These are phyloP conservation scores for Fonsecaea multimorphosa DNA, from an alignment of 2,329 filamentous ascomycete species.

Conservation along the genomic window DNA sequence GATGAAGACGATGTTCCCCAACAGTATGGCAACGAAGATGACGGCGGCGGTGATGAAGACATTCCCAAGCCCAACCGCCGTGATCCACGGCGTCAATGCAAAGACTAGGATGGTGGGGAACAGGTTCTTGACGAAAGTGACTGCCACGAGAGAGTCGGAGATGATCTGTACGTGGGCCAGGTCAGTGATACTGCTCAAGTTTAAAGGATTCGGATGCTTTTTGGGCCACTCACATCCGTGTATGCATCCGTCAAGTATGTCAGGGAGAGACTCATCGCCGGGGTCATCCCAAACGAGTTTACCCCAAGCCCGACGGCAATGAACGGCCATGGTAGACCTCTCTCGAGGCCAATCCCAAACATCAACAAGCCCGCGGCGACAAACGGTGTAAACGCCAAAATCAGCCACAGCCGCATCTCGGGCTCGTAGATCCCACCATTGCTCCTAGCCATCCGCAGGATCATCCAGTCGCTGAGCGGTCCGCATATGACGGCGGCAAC, in stretches of 20 bases:
- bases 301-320: conserved; percentile 38
- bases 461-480: conserved; percentile 47
- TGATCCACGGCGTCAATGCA: conserved; percentile 51
- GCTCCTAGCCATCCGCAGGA: conserved; percentile 50
- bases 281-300: conserved; percentile 30
- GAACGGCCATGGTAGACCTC: conserved; percentile 40
- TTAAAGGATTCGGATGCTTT: not conserved
- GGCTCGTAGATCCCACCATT: conserved; percentile 58
- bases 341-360: conserved; percentile 48
- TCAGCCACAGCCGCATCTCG: conserved; percentile 54
- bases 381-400: conserved; percentile 34
- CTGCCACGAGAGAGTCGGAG: conserved; percentile 53
- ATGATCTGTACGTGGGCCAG: conserved; percentile 47
- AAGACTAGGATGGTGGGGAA: conserved; percentile 55
- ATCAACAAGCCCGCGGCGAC: conserved; percentile 47
- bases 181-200: conserved; percentile 1
- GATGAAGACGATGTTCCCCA: conserved; percentile 40
- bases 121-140: conserved; percentile 53
- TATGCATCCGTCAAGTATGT: conserved; percentile 43
- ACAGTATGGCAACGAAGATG: conserved; percentile 44
- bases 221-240: conserved; percentile 39
- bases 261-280: conserved; percentile 38
- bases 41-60: conserved; percentile 50
- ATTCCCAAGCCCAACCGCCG: conserved; percentile 46
- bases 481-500: conserved; percentile 51